Percentiles rank a stretch among this genome's conserved stretches.
Conservation (phyloP, 208 protist species). For the Giardia muris region DNA sequence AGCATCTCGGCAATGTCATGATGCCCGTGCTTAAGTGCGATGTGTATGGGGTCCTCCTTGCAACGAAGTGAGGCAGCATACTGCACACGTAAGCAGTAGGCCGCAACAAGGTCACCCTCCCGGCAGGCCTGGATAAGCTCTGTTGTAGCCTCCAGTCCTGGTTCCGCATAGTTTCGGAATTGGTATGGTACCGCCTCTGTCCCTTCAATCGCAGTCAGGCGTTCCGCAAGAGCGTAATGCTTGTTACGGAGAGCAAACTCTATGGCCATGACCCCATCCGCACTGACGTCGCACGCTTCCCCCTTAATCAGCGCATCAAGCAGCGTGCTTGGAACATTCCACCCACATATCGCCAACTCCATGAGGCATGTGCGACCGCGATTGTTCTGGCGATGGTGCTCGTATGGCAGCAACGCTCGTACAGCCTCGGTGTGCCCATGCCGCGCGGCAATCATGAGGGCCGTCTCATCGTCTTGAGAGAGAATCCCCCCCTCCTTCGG, state of each 20-base stretch:
- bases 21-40: neutral
- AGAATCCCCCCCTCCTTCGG: neutral
- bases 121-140: neutral
- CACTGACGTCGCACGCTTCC: neutral
- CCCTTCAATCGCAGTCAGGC: neutral
- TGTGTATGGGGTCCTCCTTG: neutral
- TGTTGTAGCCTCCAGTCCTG: neutral
- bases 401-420: neutral
- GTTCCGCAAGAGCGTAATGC: neutral
- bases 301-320: neutral
- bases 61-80: neutral
- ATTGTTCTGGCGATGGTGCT: neutral
- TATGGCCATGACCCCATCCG: neutral
- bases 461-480: neutral
- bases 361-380: neutral
- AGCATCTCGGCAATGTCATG: neutral
- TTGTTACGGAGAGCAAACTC: neutral
- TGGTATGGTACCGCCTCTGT: neutral
- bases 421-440: neutral
- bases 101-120: neutral
- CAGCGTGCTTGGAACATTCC: neutral
- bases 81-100: neutral
- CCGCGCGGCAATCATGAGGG: neutral
- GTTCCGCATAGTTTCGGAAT: neutral
- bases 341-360: neutral